Percentiles rank a stretch among this genome's conserved stretches.
phyloP scores from a whole-genome alignment of 2,329 filamentous ascomycete genomes.

The Fusarium udum region DNA sequence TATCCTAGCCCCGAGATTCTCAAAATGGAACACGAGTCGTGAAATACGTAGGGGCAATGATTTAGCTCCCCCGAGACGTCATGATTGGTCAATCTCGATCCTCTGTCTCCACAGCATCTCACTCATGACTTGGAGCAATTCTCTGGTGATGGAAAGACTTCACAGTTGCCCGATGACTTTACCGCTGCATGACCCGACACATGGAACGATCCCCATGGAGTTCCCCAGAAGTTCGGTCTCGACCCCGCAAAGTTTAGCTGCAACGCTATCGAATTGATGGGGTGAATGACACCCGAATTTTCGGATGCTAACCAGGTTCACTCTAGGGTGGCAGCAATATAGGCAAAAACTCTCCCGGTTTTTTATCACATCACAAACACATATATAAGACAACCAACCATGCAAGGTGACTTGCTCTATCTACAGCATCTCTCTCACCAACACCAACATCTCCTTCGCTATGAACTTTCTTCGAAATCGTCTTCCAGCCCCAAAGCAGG shows the following conservation, averaged over 20 bases:
- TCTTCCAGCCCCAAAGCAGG: not conserved
- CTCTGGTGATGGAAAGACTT: not conserved
- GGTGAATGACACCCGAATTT: not conserved
- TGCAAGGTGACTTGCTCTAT: not conserved
- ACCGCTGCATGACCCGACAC: not conserved
- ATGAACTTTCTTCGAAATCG: slow-evolving; percentile 15
- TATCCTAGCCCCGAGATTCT: not conserved
- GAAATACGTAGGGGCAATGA: not conserved
- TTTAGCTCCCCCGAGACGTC: slow-evolving; percentile 38
- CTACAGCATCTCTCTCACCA: no score
- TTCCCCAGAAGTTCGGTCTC: not conserved
- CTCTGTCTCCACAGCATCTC: not conserved
- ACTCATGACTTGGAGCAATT: not conserved
- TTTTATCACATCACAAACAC: not conserved
- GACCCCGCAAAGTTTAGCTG: slow-evolving; percentile 5
- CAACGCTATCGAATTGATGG: slow-evolving; percentile 7
- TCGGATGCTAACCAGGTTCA: not conserved
- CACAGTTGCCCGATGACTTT: not conserved
- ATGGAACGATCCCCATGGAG: not conserved
- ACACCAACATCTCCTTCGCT: fast-evolving
- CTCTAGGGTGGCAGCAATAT: not conserved
- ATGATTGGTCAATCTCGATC: slow-evolving; percentile 6
- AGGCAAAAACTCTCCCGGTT: not conserved
- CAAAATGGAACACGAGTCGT: not conserved
- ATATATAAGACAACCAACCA: not conserved